Evolutionary conservation across 306 rosid genomes (phyloP).

Genomic region (Pterocarpus santalinus): DNA sequence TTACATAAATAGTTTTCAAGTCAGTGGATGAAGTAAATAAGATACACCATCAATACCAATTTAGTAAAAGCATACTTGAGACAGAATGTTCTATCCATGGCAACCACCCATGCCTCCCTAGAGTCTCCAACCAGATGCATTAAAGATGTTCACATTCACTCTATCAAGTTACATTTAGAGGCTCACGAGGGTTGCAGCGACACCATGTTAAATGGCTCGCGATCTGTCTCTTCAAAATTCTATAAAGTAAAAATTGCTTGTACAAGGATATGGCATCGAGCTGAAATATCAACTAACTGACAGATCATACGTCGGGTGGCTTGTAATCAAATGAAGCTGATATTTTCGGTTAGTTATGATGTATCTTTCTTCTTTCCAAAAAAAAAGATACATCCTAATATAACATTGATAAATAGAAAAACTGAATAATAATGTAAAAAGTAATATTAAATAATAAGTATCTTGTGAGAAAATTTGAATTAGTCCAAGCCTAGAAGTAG

Average conservation of each 20-base stretch:
- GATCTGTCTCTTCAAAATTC: neutral
- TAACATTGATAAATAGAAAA: neutral
- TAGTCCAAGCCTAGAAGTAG: neutral
- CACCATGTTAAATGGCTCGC: neutral
- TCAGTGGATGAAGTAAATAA: conserved; percentile 1
- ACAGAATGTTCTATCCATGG: conserved; percentile 55
- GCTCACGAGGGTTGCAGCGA: neutral
- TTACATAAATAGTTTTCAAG: conserved; percentile 47
- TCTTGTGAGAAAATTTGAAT: neutral
- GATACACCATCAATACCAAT: conserved; percentile 54
- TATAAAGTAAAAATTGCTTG: neutral
- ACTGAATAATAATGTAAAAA: neutral
- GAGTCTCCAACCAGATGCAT: conserved; percentile 18
- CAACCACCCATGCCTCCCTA: conserved; percentile 48
- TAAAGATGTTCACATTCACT: conserved; percentile 12
- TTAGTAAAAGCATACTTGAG: conserved; percentile 7
- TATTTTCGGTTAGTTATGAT: conserved; percentile 27
- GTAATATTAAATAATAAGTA: neutral
- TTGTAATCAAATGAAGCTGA: neutral
- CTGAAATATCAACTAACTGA: conserved; percentile 22
- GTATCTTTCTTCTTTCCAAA: neutral
- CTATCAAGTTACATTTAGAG: conserved; percentile 2
- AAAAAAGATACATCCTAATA: neutral
- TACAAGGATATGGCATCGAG: neutral
- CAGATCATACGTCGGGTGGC: neutral